Evolutionary conservation across 2,329 filamentous ascomycete species (phyloP), one percentile per base, ranked within the genome.

Genomic region (Clarireedia paspali): DNA sequence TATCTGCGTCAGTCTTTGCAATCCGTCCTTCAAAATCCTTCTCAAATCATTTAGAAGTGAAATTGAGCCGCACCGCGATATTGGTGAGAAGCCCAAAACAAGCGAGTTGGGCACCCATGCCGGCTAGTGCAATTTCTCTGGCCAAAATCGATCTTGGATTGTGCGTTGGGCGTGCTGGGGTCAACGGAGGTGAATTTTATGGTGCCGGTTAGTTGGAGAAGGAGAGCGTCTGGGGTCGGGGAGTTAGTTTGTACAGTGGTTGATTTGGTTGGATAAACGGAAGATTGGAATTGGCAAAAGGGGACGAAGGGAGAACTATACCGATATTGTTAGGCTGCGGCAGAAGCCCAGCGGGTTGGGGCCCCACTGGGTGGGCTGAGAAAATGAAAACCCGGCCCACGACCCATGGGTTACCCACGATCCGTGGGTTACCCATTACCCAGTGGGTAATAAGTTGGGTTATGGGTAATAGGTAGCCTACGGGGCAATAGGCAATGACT

Each of bases 31-130:
- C n/a, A 7, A 71, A 63, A 10, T 59, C 58, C 6, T 62, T 59
- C 5, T 60, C 61, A 60, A 75, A 75, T 24, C 63, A 64, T 55
- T 68, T 71, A 1, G 73, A 74, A 4, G 71, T 73, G 53, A 76
- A 75, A 59, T 77, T 73, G 61, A 78, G 78, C 6, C 75, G 71
- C 3, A 71, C 65, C 0, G 75, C 74, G 5, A 76, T 66, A 26
- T 78, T 55, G 4, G 69, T 70, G 55, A 78, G 78, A 2, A 78
- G 64, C 75, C 75, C 74, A 56, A 78, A 78, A 1, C 72, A 75
- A 0, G 61, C 62, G 12, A 79, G 67, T 56, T 78, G 75, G 1
- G 75, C 57, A n/a, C 67, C 67, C 6, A 75, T 71, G n/a, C 73
- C 73, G 4, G 64, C 63, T 17, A 73, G 63, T 2, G 73, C 73